phyloP scores from a whole-genome alignment of 306 rosid genomes.

The Prunus fruticosa region DNA sequence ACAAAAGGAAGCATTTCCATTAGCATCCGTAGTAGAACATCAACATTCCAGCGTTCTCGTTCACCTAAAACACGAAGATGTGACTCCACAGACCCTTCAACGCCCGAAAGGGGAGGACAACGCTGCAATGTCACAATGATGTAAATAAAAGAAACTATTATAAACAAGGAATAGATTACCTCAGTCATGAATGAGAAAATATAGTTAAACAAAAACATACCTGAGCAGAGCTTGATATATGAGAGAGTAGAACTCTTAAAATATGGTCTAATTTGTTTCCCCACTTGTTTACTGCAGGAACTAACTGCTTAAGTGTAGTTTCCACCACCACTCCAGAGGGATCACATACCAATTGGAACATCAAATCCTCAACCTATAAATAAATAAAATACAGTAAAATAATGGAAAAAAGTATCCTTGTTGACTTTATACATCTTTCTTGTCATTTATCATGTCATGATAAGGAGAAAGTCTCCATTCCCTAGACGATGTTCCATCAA shows the following conservation, averaged over 20 bases:
- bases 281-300: slow-evolving; percentile 88
- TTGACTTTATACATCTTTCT: slow-evolving; percentile 18
- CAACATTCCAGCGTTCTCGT: slow-evolving; percentile 92
- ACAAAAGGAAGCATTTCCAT: slow-evolving; percentile 62
- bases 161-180: slow-evolving; percentile 2
- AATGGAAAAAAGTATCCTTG: slow-evolving; percentile 35
- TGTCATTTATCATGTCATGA: slow-evolving; percentile 35
- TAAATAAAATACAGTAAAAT: slow-evolving; percentile 29
- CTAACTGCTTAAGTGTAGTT: slow-evolving; percentile 68
- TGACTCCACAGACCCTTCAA: slow-evolving; percentile 95
- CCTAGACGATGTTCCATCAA: slow-evolving; percentile 80
- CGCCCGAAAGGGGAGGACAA: slow-evolving; percentile 95
- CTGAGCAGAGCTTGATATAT: slow-evolving; percentile 69
- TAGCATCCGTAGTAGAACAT: slow-evolving; percentile 75
- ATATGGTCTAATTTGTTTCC: slow-evolving; percentile 84
- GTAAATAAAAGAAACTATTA: slow-evolving; percentile 14
- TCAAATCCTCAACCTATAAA: slow-evolving; percentile 90
- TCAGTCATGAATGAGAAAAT: slow-evolving; percentile 11
- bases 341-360: slow-evolving; percentile 94
- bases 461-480: slow-evolving; percentile 66
- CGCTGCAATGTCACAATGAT: slow-evolving; percentile 50
- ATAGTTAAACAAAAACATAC: slow-evolving; percentile 38
- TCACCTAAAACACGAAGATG: slow-evolving; percentile 89
- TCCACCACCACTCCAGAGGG: slow-evolving; percentile 97
- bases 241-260: slow-evolving; percentile 63